Evolutionary conservation across 73 alveolate species (phyloP), one percentile per base, ranked within the genome.

Genomic region (Paramecium caudatum): DNA sequence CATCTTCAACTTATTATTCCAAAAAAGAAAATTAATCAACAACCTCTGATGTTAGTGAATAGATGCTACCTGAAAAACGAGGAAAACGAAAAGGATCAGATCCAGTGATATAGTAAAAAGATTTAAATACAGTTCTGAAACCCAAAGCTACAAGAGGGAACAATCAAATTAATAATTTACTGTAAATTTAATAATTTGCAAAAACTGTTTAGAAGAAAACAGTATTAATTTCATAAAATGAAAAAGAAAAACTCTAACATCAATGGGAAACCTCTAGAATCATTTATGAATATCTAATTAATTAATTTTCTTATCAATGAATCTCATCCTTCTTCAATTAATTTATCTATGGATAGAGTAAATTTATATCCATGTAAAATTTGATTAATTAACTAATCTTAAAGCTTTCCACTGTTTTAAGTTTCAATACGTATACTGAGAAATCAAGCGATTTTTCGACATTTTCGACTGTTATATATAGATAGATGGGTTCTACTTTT

Each of bases 231-330:
- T 10, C 7, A 27, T 7, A 17, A 23, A 17, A 55, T 27, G 41
- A 55, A 55, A 12, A 27, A 55, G 12, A 55, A 8, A 23, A 21
- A 55, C 30, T 55, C 23, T 27, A 55, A 55, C 30, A 55, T 27
- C 23, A 55, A 27, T 55, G 80, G 80, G 80, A 55, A 10, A 55
- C 12, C 23, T 43, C 23, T 27, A 55, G 30, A 55, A 27, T 23
- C 30, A 55, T 55, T 55, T 12, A 55, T 55, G 80, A 55, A 55
- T 55, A 55, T 55, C n/a, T 55, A 43, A 55, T 55, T 55, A 55
- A 55, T 55, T 55, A 55, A 55, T 55, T 27, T 23, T 16, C 80
- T 27, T 55, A 9, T 55, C 30, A 55, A 55, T 55, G 80, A 55
- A 55, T 55, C 80, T 55, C 80, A 55, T 55, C 80, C 30, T 17